Conservation (phyloP, 805 yeast genomes). For the Teunomyces tritomae region DNA sequence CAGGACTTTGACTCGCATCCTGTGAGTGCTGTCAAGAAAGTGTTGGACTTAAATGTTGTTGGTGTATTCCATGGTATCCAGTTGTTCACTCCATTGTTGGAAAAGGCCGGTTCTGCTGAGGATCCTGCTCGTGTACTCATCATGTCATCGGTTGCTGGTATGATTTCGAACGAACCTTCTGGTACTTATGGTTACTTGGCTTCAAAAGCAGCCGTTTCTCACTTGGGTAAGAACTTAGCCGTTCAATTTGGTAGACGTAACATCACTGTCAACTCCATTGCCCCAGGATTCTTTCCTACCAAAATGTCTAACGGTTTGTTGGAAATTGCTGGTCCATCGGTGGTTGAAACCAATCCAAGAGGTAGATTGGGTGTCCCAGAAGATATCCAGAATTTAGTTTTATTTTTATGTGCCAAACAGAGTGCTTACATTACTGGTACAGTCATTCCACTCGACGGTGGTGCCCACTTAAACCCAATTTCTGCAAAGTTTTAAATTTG, state of each 20-base stretch:
- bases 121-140: conserved; percentile 66
- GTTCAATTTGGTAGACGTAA: conserved; percentile 63
- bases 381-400: conserved; percentile 54
- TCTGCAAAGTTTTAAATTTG: neutral
- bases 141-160: conserved; percentile 65
- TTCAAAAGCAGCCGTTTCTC: conserved; percentile 74
- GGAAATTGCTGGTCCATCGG: conserved; percentile 45
- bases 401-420: conserved; percentile 54
- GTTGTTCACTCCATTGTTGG: conserved; percentile 56
- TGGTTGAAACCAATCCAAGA: conserved; percentile 55
- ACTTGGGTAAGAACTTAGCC: conserved; percentile 62
- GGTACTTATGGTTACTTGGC: conserved; percentile 72
- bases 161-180: conserved; percentile 42
- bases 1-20: conserved; percentile 61
- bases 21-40: conserved; percentile 58
- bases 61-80: conserved; percentile 70
- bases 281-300: conserved; percentile 77
- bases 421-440: conserved; percentile 64
- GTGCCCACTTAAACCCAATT: conserved; percentile 41
- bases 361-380: conserved; percentile 59
- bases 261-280: conserved; percentile 66
- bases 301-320: conserved; percentile 71
- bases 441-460: conserved; percentile 72
- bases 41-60: conserved; percentile 58
- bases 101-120: conserved; percentile 45